Evolutionary conservation across 305 asterid genomes (phyloP).

Genomic region (Andrographis paniculata): DNA sequence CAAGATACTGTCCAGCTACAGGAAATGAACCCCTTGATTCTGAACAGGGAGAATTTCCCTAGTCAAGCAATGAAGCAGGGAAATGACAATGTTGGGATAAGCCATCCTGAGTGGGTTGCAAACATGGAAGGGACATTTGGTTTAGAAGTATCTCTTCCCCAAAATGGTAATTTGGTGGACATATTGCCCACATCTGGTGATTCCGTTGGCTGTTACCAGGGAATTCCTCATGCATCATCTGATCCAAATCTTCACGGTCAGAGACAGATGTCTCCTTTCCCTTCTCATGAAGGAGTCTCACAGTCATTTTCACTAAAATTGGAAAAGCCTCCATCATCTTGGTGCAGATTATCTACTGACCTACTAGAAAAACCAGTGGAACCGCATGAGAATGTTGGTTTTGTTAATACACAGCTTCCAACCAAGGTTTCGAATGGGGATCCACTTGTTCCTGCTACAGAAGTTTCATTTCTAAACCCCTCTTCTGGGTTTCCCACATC

Average conservation of each 20-base stretch:
- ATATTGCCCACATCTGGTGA: slow-evolving; percentile 25
- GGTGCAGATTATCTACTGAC: slow-evolving; percentile 27
- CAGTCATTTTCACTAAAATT: slow-evolving; percentile 42
- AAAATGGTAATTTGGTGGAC: slow-evolving; percentile 28
- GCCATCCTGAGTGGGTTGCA: slow-evolving; percentile 26
- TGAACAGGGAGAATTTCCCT: slow-evolving; percentile 24
- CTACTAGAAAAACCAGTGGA: slow-evolving; percentile 34
- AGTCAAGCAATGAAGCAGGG: slow-evolving; percentile 26
- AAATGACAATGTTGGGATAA: slow-evolving; percentile 21
- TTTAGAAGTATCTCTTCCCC: slow-evolving; percentile 26
- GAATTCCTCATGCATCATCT: slow-evolving; percentile 61
- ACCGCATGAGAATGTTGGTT: slow-evolving; percentile 30
- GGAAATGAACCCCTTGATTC: slow-evolving; percentile 26
- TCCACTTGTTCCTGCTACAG: slow-evolving; percentile 23
- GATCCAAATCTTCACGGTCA: slow-evolving; percentile 71
- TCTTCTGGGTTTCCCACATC: not conserved
- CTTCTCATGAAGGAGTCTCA: slow-evolving; percentile 40
- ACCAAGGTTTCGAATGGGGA: slow-evolving; percentile 27
- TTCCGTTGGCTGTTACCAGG: slow-evolving; percentile 27
- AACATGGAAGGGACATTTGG: slow-evolving; percentile 22
- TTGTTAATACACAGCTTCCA: slow-evolving; percentile 29
- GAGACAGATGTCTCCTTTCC: slow-evolving; percentile 35
- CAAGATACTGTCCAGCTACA: slow-evolving; percentile 25
- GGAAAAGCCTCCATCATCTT: slow-evolving; percentile 35
- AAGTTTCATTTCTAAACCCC: not conserved